Evolutionary conservation across 768 basidiomycete species (phyloP), one percentile per base, ranked within the genome.

Genomic region (Thelephora ganbajun): DNA sequence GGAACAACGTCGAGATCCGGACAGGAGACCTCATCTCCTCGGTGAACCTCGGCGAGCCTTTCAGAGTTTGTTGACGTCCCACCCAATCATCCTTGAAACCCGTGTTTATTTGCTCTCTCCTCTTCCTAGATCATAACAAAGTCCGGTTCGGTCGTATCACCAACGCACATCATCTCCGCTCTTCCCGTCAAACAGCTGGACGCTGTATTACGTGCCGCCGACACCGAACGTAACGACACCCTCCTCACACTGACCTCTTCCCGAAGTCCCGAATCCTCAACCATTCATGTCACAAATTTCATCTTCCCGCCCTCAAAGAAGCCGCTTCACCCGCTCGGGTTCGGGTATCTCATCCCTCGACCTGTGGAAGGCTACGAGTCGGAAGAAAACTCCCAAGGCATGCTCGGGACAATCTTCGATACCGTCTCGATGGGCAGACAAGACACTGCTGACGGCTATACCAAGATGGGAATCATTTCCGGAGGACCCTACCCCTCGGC

Each of bases 331-430:
- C 90, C 91, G 0, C 70, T 72, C 2, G 94, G 94, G 3, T 99
- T 97, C 60, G 94, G 94, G 7, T 97, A 92, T 66, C 81, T 99
- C 57, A 73, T 96, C 46, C 91, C 93, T 0, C 84, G 92, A 13
- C 79, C 84, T 0, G 64, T 63, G 30, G 61, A 61, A 4, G 80
- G 70, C 18, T 83, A 86, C 53, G 48, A 51, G 11, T 45, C 55
- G 4, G 55, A 60, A 7, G 16, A 49, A 13, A 37, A 49, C 51
- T 18, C 47, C 43, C 61, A 70, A 11, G 75, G 77, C 3, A 72
- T 86, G 16, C 72, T 98, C 0, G 94, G 94, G 11, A 80, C 82
- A 26, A 80, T 97, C 11, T 97, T 97, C 64, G 94, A 98, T 61
- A 87, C 86, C 0, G 81, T 78, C 45, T 73, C 84, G 6, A 69